A percentile compares a stretch with the other conserved stretches of the same genome.
phyloP scores from a whole-genome alignment of 2,329 filamentous ascomycete species.

The Cladosporium sp. region DNA sequence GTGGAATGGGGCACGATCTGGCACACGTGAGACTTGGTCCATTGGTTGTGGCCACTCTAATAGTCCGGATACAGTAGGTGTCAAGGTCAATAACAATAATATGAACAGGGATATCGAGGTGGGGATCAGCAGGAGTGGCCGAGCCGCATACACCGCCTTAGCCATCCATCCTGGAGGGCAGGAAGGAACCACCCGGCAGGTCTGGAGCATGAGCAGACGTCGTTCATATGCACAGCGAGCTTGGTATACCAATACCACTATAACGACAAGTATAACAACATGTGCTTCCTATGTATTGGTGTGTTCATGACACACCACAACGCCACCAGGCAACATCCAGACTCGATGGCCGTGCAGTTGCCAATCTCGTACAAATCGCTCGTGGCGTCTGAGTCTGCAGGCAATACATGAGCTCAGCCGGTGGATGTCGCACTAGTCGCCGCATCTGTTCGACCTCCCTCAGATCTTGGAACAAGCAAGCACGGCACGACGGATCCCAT shows the following conservation, averaged over 20 bases:
- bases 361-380: background rate
- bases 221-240: background rate
- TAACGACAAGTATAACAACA: background rate
- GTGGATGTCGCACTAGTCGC: background rate
- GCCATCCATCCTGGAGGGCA: background rate
- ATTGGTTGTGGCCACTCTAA: background rate
- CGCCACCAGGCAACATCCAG: background rate
- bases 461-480: conserved; percentile 4
- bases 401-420: background rate
- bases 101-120: background rate
- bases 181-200: background rate
- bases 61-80: background rate
- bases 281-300: background rate
- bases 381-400: background rate
- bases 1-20: background rate
- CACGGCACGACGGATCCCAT: background rate
- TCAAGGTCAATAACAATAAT: background rate
- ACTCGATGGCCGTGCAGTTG: background rate
- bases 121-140: conserved; percentile 1
- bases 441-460: background rate
- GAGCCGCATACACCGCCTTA: conserved; percentile 7
- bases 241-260: background rate
- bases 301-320: background rate
- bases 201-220: background rate
- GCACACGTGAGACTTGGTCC: background rate